phyloP scores from a whole-genome alignment of 2,329 filamentous ascomycete species.

The Tolypocladium cylindrosporum region DNA sequence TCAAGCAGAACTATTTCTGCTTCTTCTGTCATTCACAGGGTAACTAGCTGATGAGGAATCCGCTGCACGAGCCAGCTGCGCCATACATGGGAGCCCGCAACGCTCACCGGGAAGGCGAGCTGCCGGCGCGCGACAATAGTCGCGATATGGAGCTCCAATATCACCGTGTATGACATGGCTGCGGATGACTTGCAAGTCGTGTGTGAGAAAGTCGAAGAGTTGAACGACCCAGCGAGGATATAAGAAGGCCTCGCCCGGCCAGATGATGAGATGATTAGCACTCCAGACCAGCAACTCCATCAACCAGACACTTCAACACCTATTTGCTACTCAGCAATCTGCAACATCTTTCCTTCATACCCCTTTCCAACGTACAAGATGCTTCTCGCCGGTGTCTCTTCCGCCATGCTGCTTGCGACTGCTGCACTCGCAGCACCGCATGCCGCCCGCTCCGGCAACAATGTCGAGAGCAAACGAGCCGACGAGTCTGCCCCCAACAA shows the following conservation, averaged over 20 bases:
- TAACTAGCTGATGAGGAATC: background rate
- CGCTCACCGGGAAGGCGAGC: background rate
- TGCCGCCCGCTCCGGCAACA: background rate
- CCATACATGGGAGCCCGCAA: background rate
- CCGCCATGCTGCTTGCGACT: constrained; percentile 1
- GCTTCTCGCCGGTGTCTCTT: background rate
- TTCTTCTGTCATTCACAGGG: background rate
- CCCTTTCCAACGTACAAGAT: background rate
- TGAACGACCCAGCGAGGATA: background rate
- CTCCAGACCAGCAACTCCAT: background rate
- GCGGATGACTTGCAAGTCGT: background rate
- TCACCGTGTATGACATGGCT: background rate
- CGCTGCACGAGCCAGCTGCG: background rate
- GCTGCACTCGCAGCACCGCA: background rate
- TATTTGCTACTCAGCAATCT: background rate
- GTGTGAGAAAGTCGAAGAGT: background rate
- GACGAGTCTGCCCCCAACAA: background rate
- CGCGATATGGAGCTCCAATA: background rate
- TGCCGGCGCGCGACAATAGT: background rate
- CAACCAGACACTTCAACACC: too few relatives aligned
- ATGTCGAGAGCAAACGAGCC: background rate
- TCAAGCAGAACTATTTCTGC: background rate
- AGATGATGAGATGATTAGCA: background rate
- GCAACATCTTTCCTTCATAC: too few relatives aligned
- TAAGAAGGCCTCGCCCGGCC: background rate